Evolutionary conservation across 2,329 filamentous ascomycete species (phyloP).

Genomic region (Microdochium bolleyi): DNA sequence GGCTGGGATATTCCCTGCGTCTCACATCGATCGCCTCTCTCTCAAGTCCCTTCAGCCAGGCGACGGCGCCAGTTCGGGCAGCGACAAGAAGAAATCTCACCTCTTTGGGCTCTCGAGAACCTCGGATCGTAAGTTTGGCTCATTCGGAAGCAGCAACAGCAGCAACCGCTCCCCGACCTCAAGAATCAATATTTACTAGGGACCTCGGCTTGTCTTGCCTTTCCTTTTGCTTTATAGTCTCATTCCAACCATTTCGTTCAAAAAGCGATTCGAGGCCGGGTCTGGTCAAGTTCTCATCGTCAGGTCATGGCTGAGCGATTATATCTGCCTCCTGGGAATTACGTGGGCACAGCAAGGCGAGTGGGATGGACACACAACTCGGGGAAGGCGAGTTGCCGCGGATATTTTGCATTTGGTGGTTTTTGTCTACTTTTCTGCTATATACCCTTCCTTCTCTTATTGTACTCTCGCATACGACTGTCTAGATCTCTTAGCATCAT

Average conservation of each 20-base stretch:
- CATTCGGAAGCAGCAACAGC: conserved; percentile 3
- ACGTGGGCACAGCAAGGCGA: not conserved
- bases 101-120: conserved; percentile 17
- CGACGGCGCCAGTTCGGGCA: conserved; percentile 16
- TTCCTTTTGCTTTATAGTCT: not conserved
- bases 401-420: not conserved
- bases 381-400: no score
- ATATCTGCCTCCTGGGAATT: not conserved
- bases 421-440: not conserved
- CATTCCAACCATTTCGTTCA: not conserved
- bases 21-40: conserved; percentile 19
- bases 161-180: not conserved
- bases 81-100: conserved; percentile 19
- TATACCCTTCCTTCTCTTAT: not conserved
- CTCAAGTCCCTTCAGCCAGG: conserved; percentile 14
- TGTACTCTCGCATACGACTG: not conserved
- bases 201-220: not conserved
- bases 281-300: not conserved
- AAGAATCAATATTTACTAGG: conserved; percentile 1
- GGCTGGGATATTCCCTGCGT: conserved; percentile 21
- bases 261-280: not conserved
- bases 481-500: no score
- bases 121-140: conserved; percentile 11
- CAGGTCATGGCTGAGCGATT: not conserved
- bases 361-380: not conserved